These are phyloP conservation scores for Ascochyta lentis DNA, from an alignment of 2,329 filamentous ascomycete species.

Conservation along the genomic window DNA sequence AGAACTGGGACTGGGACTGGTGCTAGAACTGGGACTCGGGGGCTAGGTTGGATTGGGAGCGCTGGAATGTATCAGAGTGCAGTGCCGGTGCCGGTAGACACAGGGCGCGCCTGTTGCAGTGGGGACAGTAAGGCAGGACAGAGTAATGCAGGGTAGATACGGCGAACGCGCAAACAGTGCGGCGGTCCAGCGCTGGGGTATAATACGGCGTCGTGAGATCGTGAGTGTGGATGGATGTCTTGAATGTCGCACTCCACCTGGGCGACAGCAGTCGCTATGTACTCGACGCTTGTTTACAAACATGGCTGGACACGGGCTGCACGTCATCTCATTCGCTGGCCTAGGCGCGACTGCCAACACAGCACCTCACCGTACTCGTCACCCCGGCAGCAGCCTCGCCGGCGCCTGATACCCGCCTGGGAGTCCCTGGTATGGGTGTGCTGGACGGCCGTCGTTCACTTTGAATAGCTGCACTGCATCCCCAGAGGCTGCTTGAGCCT, in stretches of 20 bases:
- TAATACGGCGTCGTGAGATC: slow-evolving; percentile 39
- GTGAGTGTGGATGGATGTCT: slow-evolving; percentile 30
- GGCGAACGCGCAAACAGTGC: slow-evolving; percentile 25
- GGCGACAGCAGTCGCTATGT: slow-evolving; percentile 16
- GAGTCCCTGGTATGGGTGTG: not conserved
- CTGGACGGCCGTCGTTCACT: not conserved
- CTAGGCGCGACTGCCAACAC: slow-evolving; percentile 36
- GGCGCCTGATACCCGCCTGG: not conserved
- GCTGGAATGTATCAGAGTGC: slow-evolving; percentile 29
- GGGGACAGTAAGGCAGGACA: not conserved
- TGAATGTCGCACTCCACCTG: slow-evolving; percentile 6
- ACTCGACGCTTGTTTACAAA: slow-evolving; percentile 31
- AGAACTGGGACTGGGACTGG: slow-evolving; percentile 8
- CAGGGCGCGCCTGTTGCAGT: not conserved
- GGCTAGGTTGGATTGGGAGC: slow-evolving; percentile 27
- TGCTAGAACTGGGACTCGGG: slow-evolving; percentile 5
- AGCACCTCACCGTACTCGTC: slow-evolving; percentile 27
- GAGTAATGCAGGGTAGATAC: slow-evolving; percentile 21
- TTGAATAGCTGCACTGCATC: not conserved
- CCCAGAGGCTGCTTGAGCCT: no score
- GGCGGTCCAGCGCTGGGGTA: slow-evolving; percentile 47
- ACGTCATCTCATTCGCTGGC: slow-evolving; percentile 34
- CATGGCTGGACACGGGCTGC: slow-evolving; percentile 28
- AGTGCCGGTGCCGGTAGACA: slow-evolving; percentile 19
- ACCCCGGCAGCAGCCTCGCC: slow-evolving; percentile 36